Conservation (phyloP, 108 stramenopile species). For the Licmophora abbreviata region DNA sequence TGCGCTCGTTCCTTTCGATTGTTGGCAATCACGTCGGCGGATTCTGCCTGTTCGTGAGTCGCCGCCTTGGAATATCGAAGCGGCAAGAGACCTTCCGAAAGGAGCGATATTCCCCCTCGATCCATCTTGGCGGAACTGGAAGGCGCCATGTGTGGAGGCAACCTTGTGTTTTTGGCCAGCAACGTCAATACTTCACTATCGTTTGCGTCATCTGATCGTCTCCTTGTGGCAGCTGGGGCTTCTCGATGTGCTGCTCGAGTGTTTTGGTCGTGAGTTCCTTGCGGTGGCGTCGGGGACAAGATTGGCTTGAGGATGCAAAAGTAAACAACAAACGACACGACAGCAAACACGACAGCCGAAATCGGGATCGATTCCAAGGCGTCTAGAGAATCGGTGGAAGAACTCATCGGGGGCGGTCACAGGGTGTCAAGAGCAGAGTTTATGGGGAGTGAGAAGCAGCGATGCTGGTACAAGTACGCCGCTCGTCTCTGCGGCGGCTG, state of each 20-base stretch:
- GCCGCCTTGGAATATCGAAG: slow-evolving; percentile 12
- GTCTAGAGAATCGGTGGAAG: no score
- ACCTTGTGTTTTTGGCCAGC: not conserved
- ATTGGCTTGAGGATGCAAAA: slow-evolving; percentile 6
- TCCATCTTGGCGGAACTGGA: not conserved
- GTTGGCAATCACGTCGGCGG: not conserved
- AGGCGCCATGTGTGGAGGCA: not conserved
- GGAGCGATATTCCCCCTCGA: not conserved
- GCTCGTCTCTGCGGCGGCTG: no score
- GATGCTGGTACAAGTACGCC: no score
- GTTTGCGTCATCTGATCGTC: not conserved
- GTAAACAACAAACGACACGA: slow-evolving; percentile 2
- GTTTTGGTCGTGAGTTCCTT: not conserved
- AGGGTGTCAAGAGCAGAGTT: no score
- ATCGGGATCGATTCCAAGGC: slow-evolving; percentile 2
- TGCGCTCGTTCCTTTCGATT: slow-evolving; percentile 19
- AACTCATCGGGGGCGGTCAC: no score
- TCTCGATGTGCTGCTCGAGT: not conserved
- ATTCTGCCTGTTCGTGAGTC: not conserved
- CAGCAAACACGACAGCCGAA: slow-evolving; percentile 8
- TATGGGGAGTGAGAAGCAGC: no score
- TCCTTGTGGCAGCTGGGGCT: not conserved
- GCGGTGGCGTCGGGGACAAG: not conserved
- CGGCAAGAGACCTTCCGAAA: slow-evolving; percentile 8
- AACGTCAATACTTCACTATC: not conserved